These are phyloP conservation scores for Metarhizium robertsii DNA, from an alignment of 2,329 filamentous ascomycete genomes.

Conservation along the genomic window DNA sequence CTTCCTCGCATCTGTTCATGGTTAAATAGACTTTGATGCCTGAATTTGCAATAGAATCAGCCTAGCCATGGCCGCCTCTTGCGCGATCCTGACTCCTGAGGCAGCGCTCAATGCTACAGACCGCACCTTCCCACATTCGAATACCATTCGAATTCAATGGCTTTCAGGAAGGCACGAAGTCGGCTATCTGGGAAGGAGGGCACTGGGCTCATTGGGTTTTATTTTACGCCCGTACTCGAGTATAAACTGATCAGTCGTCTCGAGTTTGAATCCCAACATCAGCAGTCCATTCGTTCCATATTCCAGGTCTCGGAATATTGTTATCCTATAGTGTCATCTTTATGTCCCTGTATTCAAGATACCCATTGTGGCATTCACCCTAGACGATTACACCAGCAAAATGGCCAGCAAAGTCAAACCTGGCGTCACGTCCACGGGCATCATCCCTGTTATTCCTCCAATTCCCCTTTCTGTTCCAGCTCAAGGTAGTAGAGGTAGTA, in stretches of 20 bases:
- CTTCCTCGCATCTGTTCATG: too few relatives aligned
- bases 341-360: background rate
- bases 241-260: background rate
- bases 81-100: too few relatives aligned
- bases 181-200: too few relatives aligned
- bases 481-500: background rate
- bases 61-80: too few relatives aligned
- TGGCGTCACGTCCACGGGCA: background rate
- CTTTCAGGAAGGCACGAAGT: background rate
- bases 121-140: background rate
- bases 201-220: too few relatives aligned
- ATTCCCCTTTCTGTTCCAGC: background rate
- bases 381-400: background rate
- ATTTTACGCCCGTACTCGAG: background rate
- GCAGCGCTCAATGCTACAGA: background rate
- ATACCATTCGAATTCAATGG: background rate
- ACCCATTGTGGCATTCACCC: background rate
- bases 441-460: constrained; percentile 8
- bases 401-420: constrained; percentile 7
- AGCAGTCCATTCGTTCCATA: background rate
- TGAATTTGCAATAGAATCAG: too few relatives aligned
- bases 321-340: background rate
- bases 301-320: background rate
- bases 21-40: too few relatives aligned
- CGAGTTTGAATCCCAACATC: background rate